Evolutionary conservation across 2,329 filamentous ascomycete genomes (phyloP), one percentile per base, ranked within the genome.

Genomic region (Talaromyces verruculosus): DNA sequence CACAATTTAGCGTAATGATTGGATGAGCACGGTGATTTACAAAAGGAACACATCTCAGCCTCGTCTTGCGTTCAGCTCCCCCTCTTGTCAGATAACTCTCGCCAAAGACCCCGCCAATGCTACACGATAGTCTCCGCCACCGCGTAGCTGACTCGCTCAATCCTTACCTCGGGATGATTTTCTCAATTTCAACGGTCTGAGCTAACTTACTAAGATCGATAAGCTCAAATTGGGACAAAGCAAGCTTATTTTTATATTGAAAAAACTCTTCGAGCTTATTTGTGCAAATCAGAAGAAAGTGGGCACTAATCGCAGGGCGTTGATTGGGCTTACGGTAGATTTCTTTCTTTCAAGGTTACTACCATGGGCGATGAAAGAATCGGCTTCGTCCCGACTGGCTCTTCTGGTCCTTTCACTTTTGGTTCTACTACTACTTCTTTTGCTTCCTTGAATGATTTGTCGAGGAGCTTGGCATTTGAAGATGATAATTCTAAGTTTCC

Each of bases 341-440:
- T 33, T 37, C 55, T 13, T 41, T 58, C 19, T 51, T 60, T 28
- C 63, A 45, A 45, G 55, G 22, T 57, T 25, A 35, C 33, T 35
- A 15, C 39, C 51, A 51, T 51, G 47, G 62, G 51, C 25, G 33
- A 57, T 30, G 17, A 37, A 43, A 55, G 25, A 51, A 3, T 22
- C 63, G 51, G 51, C 55, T 58, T 49, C 19, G 55, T 47, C 41
- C 63, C 39, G 63, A 65, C 63, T 65, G 55, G 55, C 15, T 57
- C 59, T 22, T 49, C 35, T 39, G n/a, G n/a, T 11, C 25, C 63
- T 55, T 65, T 61, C 39, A 30, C 45, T 51, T 51, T n/a, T 30
- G 59, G 39, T 49, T n/a, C 49, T 22, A 17, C 51, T 57, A 28
- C n/a, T 37, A 13, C 19, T 19, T 43, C 37, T 19, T 43, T 61